Percentiles rank a stretch among this genome's conserved stretches.
phyloP scores from a whole-genome alignment of 768 basidiomycete genomes.

The Inosperma sp. region DNA sequence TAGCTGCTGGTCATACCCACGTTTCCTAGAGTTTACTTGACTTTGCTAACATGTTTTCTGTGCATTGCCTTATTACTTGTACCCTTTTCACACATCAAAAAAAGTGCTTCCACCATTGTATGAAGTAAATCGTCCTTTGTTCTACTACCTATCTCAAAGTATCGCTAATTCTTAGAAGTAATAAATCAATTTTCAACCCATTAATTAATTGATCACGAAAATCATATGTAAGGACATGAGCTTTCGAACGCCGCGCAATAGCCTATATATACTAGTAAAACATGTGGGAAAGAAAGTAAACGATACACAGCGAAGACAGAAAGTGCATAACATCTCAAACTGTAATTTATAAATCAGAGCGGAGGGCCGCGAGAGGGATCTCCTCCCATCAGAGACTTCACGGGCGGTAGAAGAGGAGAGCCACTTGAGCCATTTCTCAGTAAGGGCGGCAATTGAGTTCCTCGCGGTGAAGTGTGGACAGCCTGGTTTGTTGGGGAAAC shows the following conservation, averaged over 20 bases:
- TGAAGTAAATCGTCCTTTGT: background rate
- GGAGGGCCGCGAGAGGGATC: conserved; percentile 15
- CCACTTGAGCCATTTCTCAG: conserved; percentile 20
- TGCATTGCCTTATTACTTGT: no score
- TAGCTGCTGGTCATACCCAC: no score
- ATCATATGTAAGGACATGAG: no score
- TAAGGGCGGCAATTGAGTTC: conserved; percentile 31
- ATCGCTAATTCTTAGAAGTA: no score
- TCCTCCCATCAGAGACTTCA: conserved; percentile 22
- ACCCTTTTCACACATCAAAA: no score
- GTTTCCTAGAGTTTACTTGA: no score
- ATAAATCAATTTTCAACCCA: no score
- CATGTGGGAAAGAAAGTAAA: background rate
- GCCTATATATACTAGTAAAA: no score
- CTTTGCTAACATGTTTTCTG: no score
- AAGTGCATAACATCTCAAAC: background rate
- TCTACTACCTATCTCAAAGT: background rate
- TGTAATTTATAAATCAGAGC: background rate
- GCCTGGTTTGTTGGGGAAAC: conserved; percentile 50
- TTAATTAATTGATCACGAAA: no score
- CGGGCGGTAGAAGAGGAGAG: conserved; percentile 24
- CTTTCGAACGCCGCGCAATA: no score
- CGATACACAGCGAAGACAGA: background rate
- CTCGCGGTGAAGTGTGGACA: conserved; percentile 34
- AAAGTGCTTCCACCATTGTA: no score